Evolutionary conservation across 371 early-diverging fungal species (phyloP).

Genomic region (Nematocida ironsii): DNA sequence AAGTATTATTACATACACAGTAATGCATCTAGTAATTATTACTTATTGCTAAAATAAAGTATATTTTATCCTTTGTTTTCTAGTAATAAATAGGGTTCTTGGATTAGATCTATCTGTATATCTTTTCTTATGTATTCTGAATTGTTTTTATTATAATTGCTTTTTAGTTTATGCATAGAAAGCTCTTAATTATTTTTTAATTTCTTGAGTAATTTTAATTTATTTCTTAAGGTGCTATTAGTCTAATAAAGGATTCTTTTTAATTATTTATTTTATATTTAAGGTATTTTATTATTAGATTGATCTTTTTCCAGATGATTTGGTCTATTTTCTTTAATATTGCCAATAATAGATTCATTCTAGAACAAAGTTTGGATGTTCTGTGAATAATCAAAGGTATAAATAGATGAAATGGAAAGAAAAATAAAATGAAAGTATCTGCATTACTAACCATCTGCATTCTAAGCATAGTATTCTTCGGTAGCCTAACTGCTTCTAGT

Average conservation of each 20-base stretch:
- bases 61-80: too few species aligned
- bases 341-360: background rate
- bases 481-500: background rate
- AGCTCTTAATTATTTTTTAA: background rate
- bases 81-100: too few species aligned
- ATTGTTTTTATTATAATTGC: too few species aligned
- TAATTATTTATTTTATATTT: background rate
- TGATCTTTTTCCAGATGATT: background rate
- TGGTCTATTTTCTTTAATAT: background rate
- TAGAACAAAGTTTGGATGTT: background rate
- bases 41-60: too few species aligned
- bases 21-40: too few species aligned
- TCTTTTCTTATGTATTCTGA: too few species aligned
- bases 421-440: conserved; percentile 8
- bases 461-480: conserved; percentile 3
- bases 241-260: background rate
- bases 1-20: too few species aligned
- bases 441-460: background rate
- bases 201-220: background rate
- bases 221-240: background rate
- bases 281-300: background rate
- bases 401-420: background rate
- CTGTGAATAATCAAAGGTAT: conserved; percentile 17
- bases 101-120: too few species aligned
- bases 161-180: too few species aligned